Evolutionary conservation across 495 filamentous ascomycete genomes (phyloP), one percentile per base, ranked within the genome.

Genomic region (Collariella sp.): DNA sequence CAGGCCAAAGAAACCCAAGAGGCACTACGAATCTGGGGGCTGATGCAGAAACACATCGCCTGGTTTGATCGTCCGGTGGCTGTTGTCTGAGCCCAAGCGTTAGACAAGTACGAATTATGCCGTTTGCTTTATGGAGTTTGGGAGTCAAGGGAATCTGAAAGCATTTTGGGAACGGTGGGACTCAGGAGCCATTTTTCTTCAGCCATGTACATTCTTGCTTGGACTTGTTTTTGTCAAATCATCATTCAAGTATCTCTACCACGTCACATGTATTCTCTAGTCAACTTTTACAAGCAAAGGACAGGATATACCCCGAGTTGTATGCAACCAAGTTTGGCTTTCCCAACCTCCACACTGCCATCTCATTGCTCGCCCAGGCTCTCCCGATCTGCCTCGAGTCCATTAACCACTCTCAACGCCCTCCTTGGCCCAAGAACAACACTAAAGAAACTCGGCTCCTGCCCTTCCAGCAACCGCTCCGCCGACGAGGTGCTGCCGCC

Each of bases 381-480:
- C 20, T 47, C 55, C 43, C 45, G 35, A 33, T 60, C 60, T 36
- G 48, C 54, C 49, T 74, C 72, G 53, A 75, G 44, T 11, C 72
- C 71, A 72, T 89, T 89, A 15, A 88, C 83, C 36, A 89, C 84
- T 62, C 83, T 69, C 69, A 89, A 70, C 59, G 84, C 87, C 62
- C 86, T 74, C 62, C 83, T 77, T 50, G 86, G 86, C 55, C 83
- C 83, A 67, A 89, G 60, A 59, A 88, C 65, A 18, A 89, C 85
- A 40, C 81, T 84, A 58, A 86, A 81, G 62, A 88, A 89, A 52
- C 78, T 87, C 61, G 86, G 86, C 64, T 89, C 83, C 60, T 76
- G 71, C 20, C 81, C 82, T 5, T 74, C 72, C 33, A 87, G 46
- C 57, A 88, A 61, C 57, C 83, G 73, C 59, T 84, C 80, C 22